Conservation (phyloP, 768 basidiomycete species). For the Lactarius vividus region DNA sequence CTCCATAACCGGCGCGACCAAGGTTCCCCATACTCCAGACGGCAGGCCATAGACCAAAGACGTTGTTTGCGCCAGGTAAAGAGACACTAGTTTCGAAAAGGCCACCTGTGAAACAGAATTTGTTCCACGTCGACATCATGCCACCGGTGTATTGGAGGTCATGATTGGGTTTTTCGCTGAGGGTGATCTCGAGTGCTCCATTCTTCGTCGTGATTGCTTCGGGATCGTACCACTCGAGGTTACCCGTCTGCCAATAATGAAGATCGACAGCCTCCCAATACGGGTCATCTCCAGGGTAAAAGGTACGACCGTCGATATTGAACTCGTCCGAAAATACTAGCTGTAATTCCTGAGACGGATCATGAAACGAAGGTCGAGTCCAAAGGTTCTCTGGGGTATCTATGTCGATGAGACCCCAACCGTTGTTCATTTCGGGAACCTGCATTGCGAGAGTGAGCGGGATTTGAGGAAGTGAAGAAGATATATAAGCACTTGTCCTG, state of each 20-base stretch:
- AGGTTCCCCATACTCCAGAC: constrained; percentile 82
- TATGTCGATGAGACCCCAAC: constrained; percentile 52
- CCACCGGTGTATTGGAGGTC: constrained; percentile 51
- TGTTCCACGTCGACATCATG: constrained; percentile 53
- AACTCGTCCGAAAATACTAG: constrained; percentile 92
- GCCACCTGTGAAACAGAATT: constrained; percentile 93
- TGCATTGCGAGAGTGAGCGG: constrained; percentile 32
- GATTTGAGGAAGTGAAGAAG: not conserved
- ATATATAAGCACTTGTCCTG: constrained; percentile 40
- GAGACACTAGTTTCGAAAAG: constrained; percentile 66
- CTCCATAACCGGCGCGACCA: constrained; percentile 87
- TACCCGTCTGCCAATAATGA: constrained; percentile 47
- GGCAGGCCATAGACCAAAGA: constrained; percentile 73
- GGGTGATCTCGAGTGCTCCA: constrained; percentile 44
- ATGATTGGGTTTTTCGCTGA: constrained; percentile 65
- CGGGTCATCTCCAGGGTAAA: constrained; percentile 73
- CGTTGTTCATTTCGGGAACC: constrained; percentile 51
- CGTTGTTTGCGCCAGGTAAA: constrained; percentile 63
- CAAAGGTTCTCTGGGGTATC: constrained; percentile 59
- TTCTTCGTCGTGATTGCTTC: constrained; percentile 47
- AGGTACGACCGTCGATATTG: constrained; percentile 72
- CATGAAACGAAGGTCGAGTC: constrained; percentile 52
- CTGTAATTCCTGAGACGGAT: constrained; percentile 58
- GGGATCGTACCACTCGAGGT: constrained; percentile 86
- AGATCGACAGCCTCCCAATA: constrained; percentile 50